Evolutionary conservation across 371 early-diverging fungal genomes (phyloP).

Genomic region (Apophysomyces trapeziformis): DNA sequence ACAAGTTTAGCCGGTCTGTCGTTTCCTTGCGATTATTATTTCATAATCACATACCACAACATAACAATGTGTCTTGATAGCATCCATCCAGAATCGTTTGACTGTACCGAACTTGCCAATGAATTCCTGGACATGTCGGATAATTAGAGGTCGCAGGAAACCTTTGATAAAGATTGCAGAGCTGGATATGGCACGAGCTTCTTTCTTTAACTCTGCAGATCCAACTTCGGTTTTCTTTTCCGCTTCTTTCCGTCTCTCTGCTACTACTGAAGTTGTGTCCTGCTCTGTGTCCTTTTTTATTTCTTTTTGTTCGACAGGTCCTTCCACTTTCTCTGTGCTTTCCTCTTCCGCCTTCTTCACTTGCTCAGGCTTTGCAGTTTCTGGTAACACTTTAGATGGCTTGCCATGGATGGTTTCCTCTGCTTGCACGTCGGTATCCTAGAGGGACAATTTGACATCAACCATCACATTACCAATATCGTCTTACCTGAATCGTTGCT

Average conservation of each 20-base stretch:
- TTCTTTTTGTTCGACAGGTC: no score
- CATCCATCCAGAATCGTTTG: constrained; percentile 82
- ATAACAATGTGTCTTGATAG: constrained; percentile 85
- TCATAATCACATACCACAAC: constrained; percentile 58
- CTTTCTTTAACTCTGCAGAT: constrained; percentile 7
- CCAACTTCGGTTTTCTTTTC: neutral
- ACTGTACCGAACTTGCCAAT: constrained; percentile 68
- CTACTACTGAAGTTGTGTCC: neutral
- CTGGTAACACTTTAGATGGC: neutral
- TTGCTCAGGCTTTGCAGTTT: neutral
- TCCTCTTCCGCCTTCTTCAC: constrained; percentile 10
- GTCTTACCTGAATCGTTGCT: neutral
- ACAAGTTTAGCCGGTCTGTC: neutral
- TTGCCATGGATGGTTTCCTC: neutral
- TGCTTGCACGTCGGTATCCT: neutral
- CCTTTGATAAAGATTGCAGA: constrained; percentile 71
- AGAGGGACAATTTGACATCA: neutral
- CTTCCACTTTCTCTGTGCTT: constrained; percentile 13
- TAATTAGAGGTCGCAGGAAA: constrained; percentile 76
- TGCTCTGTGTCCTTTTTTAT: no score
- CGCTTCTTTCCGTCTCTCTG: constrained; percentile 18
- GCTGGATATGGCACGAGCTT: constrained; percentile 9
- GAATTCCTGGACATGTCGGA: constrained; percentile 64
- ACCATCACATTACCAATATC: neutral
- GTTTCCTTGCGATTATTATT: neutral